Evolutionary conservation across 1,284 basidiomycete genomes (phyloP).

Genomic region (Malassezia equina): DNA sequence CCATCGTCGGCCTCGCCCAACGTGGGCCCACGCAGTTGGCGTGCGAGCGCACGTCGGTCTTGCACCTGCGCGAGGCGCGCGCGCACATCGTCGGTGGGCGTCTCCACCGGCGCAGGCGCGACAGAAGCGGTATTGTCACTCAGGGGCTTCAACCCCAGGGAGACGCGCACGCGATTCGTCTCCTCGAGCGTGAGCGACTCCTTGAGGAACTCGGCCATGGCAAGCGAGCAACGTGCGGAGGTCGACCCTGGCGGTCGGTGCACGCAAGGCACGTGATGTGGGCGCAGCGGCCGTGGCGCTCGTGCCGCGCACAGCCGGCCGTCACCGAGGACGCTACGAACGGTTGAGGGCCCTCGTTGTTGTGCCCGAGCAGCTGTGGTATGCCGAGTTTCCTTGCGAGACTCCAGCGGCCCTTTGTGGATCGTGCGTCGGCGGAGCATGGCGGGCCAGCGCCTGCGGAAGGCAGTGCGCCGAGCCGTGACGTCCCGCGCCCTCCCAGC

Average conservation of each 20-base stretch:
- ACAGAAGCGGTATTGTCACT: constrained; percentile 45
- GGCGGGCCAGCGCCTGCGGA: not conserved
- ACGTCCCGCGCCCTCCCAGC: not conserved
- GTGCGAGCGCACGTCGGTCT: constrained; percentile 78
- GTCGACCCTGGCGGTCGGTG: too few species aligned
- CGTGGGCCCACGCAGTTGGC: constrained; percentile 77
- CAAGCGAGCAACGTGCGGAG: not conserved
- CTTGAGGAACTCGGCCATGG: constrained; percentile 45
- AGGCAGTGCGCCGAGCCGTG: not conserved
- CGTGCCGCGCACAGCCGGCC: not conserved
- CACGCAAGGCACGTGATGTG: constrained; percentile 6
- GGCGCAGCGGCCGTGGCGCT: not conserved
- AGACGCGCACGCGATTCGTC: constrained; percentile 92
- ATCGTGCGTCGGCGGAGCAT: not conserved
- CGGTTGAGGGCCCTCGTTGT: not conserved
- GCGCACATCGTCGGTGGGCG: constrained; percentile 56
- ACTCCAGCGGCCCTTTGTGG: constrained; percentile 1
- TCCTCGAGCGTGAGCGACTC: constrained; percentile 88
- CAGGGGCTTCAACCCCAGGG: constrained; percentile 85
- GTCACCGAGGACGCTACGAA: not conserved
- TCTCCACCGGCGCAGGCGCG: constrained; percentile 56
- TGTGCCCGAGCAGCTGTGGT: not conserved
- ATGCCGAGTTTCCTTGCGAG: constrained; percentile 16
- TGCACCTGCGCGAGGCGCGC: constrained; percentile 52
- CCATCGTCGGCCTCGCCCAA: constrained; percentile 65